These are phyloP conservation scores for Dentiscutata heterogama DNA, from an alignment of 371 early-diverging fungal species.

Conservation along the genomic window DNA sequence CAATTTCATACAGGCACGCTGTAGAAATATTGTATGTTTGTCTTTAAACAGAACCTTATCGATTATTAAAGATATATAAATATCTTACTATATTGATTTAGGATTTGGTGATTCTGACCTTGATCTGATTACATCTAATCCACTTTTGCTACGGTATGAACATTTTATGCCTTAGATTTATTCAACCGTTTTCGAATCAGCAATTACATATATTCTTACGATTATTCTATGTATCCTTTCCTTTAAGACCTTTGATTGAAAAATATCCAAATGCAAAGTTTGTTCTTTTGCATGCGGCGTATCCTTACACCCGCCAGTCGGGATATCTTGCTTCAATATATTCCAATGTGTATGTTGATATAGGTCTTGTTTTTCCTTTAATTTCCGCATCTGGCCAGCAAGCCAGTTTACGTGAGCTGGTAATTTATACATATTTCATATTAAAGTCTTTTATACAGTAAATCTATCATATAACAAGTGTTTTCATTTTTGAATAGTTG, in stretches of 20 bases:
- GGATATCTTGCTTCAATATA: conserved; percentile 38
- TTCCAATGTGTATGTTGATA: conserved; percentile 37
- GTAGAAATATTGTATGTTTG: neutral
- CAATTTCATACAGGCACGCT: conserved; percentile 41
- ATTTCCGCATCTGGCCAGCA: conserved; percentile 10
- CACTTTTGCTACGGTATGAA: conserved; percentile 11
- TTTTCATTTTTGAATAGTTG: neutral
- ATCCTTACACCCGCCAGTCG: conserved; percentile 37
- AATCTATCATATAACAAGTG: neutral
- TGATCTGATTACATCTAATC: conserved; percentile 15
- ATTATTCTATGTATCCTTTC: no score
- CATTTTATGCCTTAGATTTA: no score
- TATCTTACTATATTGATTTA: neutral
- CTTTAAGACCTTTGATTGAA: conserved; percentile 20
- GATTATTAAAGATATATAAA: neutral
- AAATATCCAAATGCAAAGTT: conserved; percentile 18
- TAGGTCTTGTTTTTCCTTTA: conserved; percentile 29
- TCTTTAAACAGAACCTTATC: no score
- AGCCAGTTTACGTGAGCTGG: conserved; percentile 5
- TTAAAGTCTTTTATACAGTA: neutral
- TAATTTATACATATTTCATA: neutral
- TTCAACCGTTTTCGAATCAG: no score
- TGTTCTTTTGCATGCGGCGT: conserved; percentile 32
- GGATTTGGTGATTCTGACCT: conserved; percentile 41
- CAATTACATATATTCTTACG: no score